Base-by-base conservation (phyloP, 2,329 filamentous ascomycete species). In the Trichoderma sp. region DNA sequence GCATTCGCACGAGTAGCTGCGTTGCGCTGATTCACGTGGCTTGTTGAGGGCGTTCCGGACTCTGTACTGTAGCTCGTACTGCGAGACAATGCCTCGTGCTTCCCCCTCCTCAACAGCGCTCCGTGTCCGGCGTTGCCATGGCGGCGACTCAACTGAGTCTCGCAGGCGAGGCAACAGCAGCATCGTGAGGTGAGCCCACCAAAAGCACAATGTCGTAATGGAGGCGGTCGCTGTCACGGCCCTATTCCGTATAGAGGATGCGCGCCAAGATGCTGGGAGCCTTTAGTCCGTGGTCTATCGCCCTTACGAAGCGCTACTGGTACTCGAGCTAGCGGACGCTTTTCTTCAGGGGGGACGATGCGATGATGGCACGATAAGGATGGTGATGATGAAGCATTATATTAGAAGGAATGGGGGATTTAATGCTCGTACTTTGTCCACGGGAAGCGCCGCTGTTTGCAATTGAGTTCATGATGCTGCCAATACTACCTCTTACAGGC, bases 171-270 rank as follows among this genome's bases (percentile, higher is more conserved):
- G 33, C 35, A 45, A 31, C 53, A 71, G 35, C n/a, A 45, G 29
- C 56, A 71, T 73, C 60, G 69, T 56, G 69, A 73, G 35, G 60
- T 56, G 69, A 73, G 35, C 69, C 60, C 69, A 38, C 69, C 69
- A 45, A 66, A 68, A 66, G 64, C 64, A 66, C 72, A 50, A 62
- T 75, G 72, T 75, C 64, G 64, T 68, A 75, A 75, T 68, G 33
- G 64, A 62, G 72, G 64, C 65, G 33, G 64, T 68, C 27, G 38
- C 35, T 27, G 38, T 63, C 59, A 72, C 69, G 41, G 69, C 69
- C 50, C 69, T 72, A 72, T 53, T 35, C 69, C 69, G n/a, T n/a
- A 35, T 72, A 38, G 21, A 71, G 60, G 60, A 29, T 33, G 38
- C 38, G 69, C 60, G 71, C 71, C 71, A 74, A 67, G 53, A 6